Percentiles rank a stretch among this genome's conserved stretches.
These are phyloP conservation scores for Sporobolomyces phaffii DNA, from an alignment of 768 basidiomycete species.

Conservation along the genomic window DNA sequence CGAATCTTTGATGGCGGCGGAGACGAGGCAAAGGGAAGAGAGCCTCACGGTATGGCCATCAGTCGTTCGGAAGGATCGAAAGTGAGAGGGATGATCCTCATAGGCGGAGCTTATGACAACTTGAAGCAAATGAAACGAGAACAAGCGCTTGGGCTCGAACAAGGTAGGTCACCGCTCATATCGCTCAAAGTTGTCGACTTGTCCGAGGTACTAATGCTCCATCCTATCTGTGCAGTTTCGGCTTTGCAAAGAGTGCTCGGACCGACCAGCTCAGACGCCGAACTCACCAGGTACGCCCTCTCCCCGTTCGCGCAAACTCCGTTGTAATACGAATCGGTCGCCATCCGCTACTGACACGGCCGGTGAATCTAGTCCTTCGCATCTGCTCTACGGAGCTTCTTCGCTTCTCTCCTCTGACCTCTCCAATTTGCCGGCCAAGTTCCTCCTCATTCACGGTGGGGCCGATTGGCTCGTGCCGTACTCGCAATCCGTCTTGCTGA, in stretches of 20 bases:
- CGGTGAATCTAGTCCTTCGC: constrained; percentile 24
- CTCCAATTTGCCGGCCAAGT: background rate
- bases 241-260: background rate
- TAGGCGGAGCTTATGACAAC: constrained; percentile 10
- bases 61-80: background rate
- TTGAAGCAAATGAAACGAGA: constrained; percentile 1
- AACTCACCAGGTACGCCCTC: constrained; percentile 3
- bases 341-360: no score
- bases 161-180: constrained; percentile 7
- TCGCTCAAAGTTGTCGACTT: no score
- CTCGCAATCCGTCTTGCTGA: constrained; percentile 22
- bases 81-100: constrained; percentile 1
- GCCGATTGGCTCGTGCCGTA: constrained; percentile 10
- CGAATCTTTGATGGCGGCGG: background rate
- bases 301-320: no score
- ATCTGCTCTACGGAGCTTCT: constrained; percentile 29
- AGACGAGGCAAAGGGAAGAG: background rate
- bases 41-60: background rate
- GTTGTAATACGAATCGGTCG: no score
- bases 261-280: background rate
- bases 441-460: constrained; percentile 29
- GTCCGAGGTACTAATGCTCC: no score
- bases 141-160: background rate
- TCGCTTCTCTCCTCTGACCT: constrained; percentile 7
- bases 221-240: no score